phyloP scores from a whole-genome alignment of 768 basidiomycete species.

The Trametopsis cervina region DNA sequence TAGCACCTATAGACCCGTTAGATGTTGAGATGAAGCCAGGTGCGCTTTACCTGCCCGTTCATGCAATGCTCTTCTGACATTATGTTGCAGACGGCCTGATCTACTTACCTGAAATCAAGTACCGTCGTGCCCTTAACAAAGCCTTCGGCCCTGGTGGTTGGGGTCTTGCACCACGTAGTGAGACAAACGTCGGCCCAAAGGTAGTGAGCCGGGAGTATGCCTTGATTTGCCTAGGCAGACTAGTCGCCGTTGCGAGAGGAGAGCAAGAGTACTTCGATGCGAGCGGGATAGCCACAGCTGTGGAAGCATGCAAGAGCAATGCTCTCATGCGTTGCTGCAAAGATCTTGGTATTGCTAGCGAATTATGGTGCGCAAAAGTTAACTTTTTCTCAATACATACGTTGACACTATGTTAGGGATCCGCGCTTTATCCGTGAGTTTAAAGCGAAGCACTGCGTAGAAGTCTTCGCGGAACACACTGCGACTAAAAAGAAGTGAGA shows the following conservation, averaged over 20 bases:
- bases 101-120: conserved; percentile 97
- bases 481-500: conserved; percentile 88
- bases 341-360: conserved; percentile 92
- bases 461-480: conserved; percentile 80
- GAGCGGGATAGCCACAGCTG: conserved; percentile 84
- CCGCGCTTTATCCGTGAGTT: conserved; percentile 93
- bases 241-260: conserved; percentile 87
- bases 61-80: too few relatives aligned
- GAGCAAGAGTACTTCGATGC: conserved; percentile 97
- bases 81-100: conserved; percentile 81
- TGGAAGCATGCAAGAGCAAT: conserved; percentile 93
- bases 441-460: conserved; percentile 76
- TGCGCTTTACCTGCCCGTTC: too few relatives aligned
- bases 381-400: neutral
- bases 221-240: conserved; percentile 82
- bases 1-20: conserved; percentile 64
- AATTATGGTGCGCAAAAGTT: conserved; percentile 65
- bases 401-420: conserved; percentile 51
- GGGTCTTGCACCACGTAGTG: conserved; percentile 91
- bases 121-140: conserved; percentile 82
- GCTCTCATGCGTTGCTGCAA: conserved; percentile 98
- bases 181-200: conserved; percentile 83
- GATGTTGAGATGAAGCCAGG: conserved; percentile 96
- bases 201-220: conserved; percentile 93
- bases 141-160: conserved; percentile 97